These are phyloP conservation scores for Nemophila menziesii DNA, from an alignment of 257 asterid genomes.

Conservation along the genomic window DNA sequence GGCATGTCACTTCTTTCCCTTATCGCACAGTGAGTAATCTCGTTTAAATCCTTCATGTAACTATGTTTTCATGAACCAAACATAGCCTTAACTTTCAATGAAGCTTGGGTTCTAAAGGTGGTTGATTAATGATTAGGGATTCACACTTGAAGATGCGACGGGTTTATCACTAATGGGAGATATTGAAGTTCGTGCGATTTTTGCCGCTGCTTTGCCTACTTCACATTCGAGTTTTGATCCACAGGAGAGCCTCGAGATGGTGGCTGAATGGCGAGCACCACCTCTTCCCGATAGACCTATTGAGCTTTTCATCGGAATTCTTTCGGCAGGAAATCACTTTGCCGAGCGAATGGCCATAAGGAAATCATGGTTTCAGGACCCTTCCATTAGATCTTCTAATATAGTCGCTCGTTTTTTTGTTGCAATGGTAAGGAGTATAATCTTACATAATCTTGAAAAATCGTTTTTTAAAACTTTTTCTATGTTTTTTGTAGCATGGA, in stretches of 20 bases:
- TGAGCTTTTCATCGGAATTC: slow-evolving; percentile 80
- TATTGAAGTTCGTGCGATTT: slow-evolving; percentile 48
- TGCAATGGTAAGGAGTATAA: slow-evolving; percentile 59
- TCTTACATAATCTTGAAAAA: slow-evolving; percentile 1
- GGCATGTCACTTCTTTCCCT: slow-evolving; percentile 77
- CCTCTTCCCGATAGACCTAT: slow-evolving; percentile 47
- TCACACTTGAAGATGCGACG: slow-evolving; percentile 87
- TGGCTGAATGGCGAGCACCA: slow-evolving; percentile 66
- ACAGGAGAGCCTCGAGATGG: slow-evolving; percentile 59
- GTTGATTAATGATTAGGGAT: slow-evolving; percentile 43
- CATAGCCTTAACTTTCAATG: slow-evolving; percentile 4
- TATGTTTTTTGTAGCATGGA: slow-evolving; percentile 44
- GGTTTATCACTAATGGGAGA: slow-evolving; percentile 71
- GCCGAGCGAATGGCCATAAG: slow-evolving; percentile 95
- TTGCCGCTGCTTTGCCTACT: slow-evolving; percentile 81
- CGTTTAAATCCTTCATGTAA: not conserved
- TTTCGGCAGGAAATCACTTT: slow-evolving; percentile 93
- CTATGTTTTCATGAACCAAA: no score
- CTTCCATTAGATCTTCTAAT: slow-evolving; percentile 43
- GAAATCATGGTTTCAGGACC: slow-evolving; percentile 88
- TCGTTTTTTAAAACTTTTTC: not conserved
- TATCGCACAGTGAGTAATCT: slow-evolving; percentile 67
- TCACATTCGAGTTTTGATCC: slow-evolving; percentile 76
- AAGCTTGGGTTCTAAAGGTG: slow-evolving; percentile 8
- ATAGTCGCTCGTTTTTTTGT: slow-evolving; percentile 75